phyloP scores from a whole-genome alignment of 2,329 filamentous ascomycete species.

The Rutstroemia sp. region DNA sequence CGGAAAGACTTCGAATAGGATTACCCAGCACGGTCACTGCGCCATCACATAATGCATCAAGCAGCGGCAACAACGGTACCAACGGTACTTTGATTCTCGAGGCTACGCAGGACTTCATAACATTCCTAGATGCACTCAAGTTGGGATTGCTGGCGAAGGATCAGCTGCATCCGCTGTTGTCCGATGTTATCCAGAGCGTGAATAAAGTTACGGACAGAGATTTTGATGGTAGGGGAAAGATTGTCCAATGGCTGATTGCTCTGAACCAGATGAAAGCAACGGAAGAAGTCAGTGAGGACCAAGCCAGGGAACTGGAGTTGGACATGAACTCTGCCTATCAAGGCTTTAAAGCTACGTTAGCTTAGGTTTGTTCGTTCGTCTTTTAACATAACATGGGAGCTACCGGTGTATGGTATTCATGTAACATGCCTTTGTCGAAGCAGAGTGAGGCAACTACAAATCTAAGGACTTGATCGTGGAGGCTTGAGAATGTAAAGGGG shows the following conservation, averaged over 20 bases:
- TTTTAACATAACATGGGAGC: background rate
- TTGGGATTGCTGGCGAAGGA: slow-evolving; percentile 91
- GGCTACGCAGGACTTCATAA: slow-evolving; percentile 97
- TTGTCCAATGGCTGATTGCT: slow-evolving; percentile 96
- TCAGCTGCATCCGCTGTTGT: slow-evolving; percentile 87
- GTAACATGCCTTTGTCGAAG: background rate
- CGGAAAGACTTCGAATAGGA: slow-evolving; percentile 84
- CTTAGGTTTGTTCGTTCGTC: slow-evolving; percentile 11
- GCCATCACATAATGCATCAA: slow-evolving; percentile 36
- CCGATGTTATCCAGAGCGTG: slow-evolving; percentile 92
- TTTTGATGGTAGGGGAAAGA: slow-evolving; percentile 93
- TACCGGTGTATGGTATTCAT: background rate
- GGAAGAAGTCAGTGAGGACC: slow-evolving; percentile 80
- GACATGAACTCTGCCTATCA: slow-evolving; percentile 94
- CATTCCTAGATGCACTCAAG: slow-evolving; percentile 89
- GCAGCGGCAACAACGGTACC: slow-evolving; percentile 35
- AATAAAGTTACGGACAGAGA: slow-evolving; percentile 95
- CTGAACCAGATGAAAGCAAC: slow-evolving; percentile 97
- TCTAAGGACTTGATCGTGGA: background rate
- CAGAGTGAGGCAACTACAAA: too few relatives aligned
- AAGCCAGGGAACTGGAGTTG: slow-evolving; percentile 81
- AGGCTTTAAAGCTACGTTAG: slow-evolving; percentile 64
- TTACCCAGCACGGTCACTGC: slow-evolving; percentile 74
- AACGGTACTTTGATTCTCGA: slow-evolving; percentile 65
- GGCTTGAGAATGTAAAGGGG: too few relatives aligned